A percentile compares a stretch with the other conserved stretches of the same genome.
These are phyloP conservation scores for Clavaria fumosa DNA, from an alignment of 768 basidiomycete genomes.

Conservation along the genomic window DNA sequence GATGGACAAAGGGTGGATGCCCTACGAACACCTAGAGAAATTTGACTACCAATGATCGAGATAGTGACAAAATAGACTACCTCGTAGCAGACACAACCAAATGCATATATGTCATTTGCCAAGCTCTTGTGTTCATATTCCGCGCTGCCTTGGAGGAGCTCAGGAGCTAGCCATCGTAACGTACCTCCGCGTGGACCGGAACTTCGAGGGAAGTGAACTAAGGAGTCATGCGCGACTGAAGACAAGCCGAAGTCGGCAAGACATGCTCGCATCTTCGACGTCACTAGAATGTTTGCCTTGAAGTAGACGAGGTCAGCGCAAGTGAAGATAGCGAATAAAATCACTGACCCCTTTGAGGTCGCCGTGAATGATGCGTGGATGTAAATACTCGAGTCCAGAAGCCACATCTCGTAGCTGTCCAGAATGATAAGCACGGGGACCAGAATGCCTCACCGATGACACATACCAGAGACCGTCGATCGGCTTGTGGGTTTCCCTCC, in stretches of 20 bases:
- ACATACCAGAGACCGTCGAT: conserved; percentile 10
- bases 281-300: conserved; percentile 34
- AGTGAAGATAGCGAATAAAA: neutral
- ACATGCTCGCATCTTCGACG: conserved; percentile 24
- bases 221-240: conserved; percentile 10
- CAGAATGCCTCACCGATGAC: neutral
- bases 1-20: neutral
- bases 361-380: conserved; percentile 26
- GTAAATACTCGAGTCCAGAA: conserved; percentile 19
- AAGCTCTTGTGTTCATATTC: conserved; percentile 8
- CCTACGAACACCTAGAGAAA: neutral
- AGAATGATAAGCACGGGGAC: neutral
- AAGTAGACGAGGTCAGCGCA: neutral
- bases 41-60: neutral
- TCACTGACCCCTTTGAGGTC: conserved; percentile 27
- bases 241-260: conserved; percentile 35
- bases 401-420: conserved; percentile 19
- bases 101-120: conserved; percentile 25
- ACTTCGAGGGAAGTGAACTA: neutral
- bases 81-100: conserved; percentile 15
- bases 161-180: conserved; percentile 22
- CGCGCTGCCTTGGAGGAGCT: conserved; percentile 15
- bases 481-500: conserved; percentile 8
- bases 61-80: neutral
- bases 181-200: conserved; percentile 13